Evolutionary conservation across 495 filamentous ascomycete species (phyloP), one percentile per base, ranked within the genome.

Genomic region (Podospora appendiculata): DNA sequence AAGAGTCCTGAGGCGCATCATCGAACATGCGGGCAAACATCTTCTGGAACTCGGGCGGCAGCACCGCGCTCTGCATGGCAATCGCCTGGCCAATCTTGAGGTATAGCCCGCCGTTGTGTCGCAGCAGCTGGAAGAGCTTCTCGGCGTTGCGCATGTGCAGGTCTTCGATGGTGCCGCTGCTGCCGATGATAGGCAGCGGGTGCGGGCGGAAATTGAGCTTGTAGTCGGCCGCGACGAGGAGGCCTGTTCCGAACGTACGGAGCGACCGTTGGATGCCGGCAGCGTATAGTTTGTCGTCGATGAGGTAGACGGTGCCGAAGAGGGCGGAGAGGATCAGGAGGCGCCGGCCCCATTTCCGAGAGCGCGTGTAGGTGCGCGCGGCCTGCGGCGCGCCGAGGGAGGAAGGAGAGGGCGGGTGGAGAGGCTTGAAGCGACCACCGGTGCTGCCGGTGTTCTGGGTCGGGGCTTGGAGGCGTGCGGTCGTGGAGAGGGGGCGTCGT

Each of bases 11-110:
- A 19, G 91, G 90, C 47, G 93, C 94, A 74, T 98, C 93, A 60
- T 96, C 93, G 67, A 98, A 98, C 89, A 98, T 96, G 53, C 84
- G 79, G 36, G 86, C 76, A 62, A 98, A 98, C 89, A 96, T 96
- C 54, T 81, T 79, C 75, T 95, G 90, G 62, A 96, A 96, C 66
- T 95, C 89, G 7, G 89, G 87, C 11, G 93, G 93, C 47, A 98
- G 67, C 40, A 96, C 82, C 2, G 90, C 92, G 48, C 86, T 90
- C 74, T 98, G 93, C 93, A 96, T 98, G 18, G 92, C 93, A 51
- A 98, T 90, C 7, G 93, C 93, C 75, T 98, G 93, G 3, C 93
- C 93, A 50, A 98, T 96, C 76, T 98, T 98, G 61, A 96, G 76
- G 64, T 98, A 98, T 3, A 98, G 69, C 0, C 93, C 93, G 48